A percentile compares a stretch with the other conserved stretches of the same genome.
Evolutionary conservation across 805 yeast species (phyloP).

Genomic region (Nakazawaea laoshanensis): DNA sequence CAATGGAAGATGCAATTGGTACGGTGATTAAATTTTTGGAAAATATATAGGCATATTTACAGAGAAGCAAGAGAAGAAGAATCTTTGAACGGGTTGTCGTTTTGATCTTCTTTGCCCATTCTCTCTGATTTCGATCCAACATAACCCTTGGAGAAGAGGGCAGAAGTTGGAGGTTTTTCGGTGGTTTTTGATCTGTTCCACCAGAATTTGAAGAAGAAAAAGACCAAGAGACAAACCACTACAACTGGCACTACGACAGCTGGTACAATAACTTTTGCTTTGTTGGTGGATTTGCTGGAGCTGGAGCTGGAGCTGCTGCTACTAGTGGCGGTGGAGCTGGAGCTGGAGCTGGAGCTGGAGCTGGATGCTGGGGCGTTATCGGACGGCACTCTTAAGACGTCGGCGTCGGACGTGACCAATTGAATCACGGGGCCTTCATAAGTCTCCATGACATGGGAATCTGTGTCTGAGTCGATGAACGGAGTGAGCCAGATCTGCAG

Average conservation of each 20-base stretch:
- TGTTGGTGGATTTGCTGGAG: conserved; percentile 5
- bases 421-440: conserved; percentile 30
- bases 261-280: conserved; percentile 27
- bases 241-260: conserved; percentile 35
- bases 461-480: conserved; percentile 22
- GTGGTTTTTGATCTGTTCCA: no score
- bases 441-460: conserved; percentile 28
- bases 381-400: conserved; percentile 29
- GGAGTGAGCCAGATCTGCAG: conserved; percentile 31
- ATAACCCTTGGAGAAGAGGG: no score
- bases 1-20: no score
- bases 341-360: no score
- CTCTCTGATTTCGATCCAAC: no score
- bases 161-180: no score
- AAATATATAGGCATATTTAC: no score
- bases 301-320: conserved; percentile 11
- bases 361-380: conserved; percentile 27
- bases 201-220: neutral
- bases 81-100: no score
- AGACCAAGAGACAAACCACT: conserved; percentile 19
- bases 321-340: no score
- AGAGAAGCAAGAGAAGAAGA: no score
- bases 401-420: conserved; percentile 20
- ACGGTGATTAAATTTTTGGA: no score
- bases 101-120: no score